These are phyloP conservation scores for Phytophthora sp. DNA, from an alignment of 352 stramenopile genomes.

Conservation along the genomic window DNA sequence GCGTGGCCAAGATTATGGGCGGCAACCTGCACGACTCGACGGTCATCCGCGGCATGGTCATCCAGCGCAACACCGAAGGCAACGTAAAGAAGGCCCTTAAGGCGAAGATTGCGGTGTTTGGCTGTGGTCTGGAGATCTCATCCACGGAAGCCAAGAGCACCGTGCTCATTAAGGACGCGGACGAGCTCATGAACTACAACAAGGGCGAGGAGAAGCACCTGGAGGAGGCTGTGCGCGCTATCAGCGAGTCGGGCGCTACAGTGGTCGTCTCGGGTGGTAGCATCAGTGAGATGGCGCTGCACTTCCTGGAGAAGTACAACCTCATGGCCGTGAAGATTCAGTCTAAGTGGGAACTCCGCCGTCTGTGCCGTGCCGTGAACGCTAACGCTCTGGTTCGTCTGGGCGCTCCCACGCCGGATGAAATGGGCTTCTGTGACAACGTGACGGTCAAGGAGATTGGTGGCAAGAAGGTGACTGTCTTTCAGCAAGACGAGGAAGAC, in stretches of 20 bases:
- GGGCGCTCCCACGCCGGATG: conserved; percentile 96
- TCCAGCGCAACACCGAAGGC: conserved; percentile 94
- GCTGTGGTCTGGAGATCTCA: conserved; percentile 96
- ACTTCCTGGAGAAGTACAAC: conserved; percentile 99
- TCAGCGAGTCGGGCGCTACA: conserved; percentile 95
- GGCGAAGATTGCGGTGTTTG: conserved; percentile 98
- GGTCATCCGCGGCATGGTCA: conserved; percentile 98
- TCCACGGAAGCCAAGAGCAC: conserved; percentile 99
- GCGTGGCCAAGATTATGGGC: conserved; percentile 98
- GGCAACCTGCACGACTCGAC: conserved; percentile 95
- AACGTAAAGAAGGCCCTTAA: conserved; percentile 91
- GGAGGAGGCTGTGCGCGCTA: conserved; percentile 97
- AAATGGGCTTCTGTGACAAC: conserved; percentile 97
- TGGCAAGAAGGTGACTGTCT: conserved; percentile 96
- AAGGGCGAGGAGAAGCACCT: conserved; percentile 98
- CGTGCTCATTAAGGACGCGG: conserved; percentile 99
- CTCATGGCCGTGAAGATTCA: conserved; percentile 97
- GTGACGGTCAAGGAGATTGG: conserved; percentile 96
- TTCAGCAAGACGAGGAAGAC: conserved; percentile 94
- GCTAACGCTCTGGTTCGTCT: conserved; percentile 98
- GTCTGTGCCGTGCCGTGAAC: conserved; percentile 96
- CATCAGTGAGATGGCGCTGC: conserved; percentile 98
- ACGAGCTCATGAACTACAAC: conserved; percentile 99
- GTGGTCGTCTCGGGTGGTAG: conserved; percentile 97
- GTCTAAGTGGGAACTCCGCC: conserved; percentile 99